A percentile compares a stretch with the other conserved stretches of the same genome.
These are phyloP conservation scores for Cymbopogon citratus DNA, from an alignment of 176 grass and related monocot genomes.

Conservation along the genomic window DNA sequence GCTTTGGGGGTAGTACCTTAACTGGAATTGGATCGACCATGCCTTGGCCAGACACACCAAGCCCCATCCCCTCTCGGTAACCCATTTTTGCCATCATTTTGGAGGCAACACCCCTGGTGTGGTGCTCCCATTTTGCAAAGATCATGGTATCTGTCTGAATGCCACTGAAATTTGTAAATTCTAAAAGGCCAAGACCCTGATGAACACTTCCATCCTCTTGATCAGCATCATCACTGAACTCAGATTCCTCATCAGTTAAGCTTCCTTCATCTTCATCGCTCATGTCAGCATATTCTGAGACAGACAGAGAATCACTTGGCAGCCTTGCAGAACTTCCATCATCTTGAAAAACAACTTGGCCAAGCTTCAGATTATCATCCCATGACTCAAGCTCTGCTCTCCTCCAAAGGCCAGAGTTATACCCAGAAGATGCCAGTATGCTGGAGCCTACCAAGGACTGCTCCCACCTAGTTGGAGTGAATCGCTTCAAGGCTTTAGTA, in stretches of 20 bases:
- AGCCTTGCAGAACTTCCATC: slow-evolving; percentile 64
- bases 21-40: slow-evolving; percentile 77
- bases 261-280: slow-evolving; percentile 43
- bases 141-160: slow-evolving; percentile 74
- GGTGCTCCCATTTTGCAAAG: slow-evolving; percentile 94
- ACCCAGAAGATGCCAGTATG: slow-evolving; percentile 53
- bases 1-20: slow-evolving; percentile 77
- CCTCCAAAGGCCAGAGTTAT: slow-evolving; percentile 63
- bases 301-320: slow-evolving; percentile 52
- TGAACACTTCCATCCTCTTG: slow-evolving; percentile 42
- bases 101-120: slow-evolving; percentile 85
- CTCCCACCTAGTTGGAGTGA: slow-evolving; percentile 68
- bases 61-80: slow-evolving; percentile 85
- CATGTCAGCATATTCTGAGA: slow-evolving; percentile 65
- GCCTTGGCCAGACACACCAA: slow-evolving; percentile 84
- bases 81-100: slow-evolving; percentile 99
- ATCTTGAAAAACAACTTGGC: slow-evolving; percentile 66
- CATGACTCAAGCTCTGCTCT: slow-evolving; percentile 86
- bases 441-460: slow-evolving; percentile 78
- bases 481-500: slow-evolving; percentile 54
- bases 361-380: slow-evolving; percentile 67
- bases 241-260: slow-evolving; percentile 41
- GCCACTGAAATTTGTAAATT: slow-evolving; percentile 54
- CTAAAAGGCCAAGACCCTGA: slow-evolving; percentile 70
- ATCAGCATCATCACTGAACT: slow-evolving; percentile 47